Evolutionary conservation across 2,329 filamentous ascomycete genomes (phyloP), one percentile per base, ranked within the genome.

Genomic region (Diaporthe caulivora): DNA sequence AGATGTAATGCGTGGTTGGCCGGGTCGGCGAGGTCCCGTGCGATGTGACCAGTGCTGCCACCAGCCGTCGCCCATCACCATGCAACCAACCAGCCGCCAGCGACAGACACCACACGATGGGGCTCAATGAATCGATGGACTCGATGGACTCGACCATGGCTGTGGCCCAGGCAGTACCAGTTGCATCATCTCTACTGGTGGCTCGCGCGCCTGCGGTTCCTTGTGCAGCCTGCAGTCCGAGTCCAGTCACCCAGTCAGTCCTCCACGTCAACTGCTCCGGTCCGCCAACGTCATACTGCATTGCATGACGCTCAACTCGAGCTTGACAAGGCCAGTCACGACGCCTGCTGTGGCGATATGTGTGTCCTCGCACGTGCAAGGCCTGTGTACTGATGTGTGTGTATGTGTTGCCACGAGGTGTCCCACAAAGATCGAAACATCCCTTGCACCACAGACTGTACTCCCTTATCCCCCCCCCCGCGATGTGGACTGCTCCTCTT

Each of bases 211-310:
- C 62, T 47, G 47, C 62, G 37, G 47, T 44, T 21, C 44, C 53
- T 53, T 15, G 29, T 49, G 55, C 73, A 70, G 37, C 53, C 51
- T 62, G 71, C 73, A 55, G 67, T 71, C 73, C 64, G 58, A 75
- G 64, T 75, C 73, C 73, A 67, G 47, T 40, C 34, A 34, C 5
- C 34, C n/a, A n/a, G 34, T 9, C 5, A 34, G 34, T 51, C 44
- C 62, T 51, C 44, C 62, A 71, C 70, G 65, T 71, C 73, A 67
- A 74, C 31, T 40, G 49, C 47, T 26, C 26, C 55, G 42, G 34
- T 31, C n/a, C 29, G 55, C 40, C 47, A 69, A 75, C 73, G 73
- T 75, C 73, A 75, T 75, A 58, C 65, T 75, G 73, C 73, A 44
- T 65, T 69, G 42, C 34, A 24, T 18, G 53, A 44, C 21, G 18